Conservation (phyloP, 2,329 filamentous ascomycete species). For the Fusarium fujikuroi region DNA sequence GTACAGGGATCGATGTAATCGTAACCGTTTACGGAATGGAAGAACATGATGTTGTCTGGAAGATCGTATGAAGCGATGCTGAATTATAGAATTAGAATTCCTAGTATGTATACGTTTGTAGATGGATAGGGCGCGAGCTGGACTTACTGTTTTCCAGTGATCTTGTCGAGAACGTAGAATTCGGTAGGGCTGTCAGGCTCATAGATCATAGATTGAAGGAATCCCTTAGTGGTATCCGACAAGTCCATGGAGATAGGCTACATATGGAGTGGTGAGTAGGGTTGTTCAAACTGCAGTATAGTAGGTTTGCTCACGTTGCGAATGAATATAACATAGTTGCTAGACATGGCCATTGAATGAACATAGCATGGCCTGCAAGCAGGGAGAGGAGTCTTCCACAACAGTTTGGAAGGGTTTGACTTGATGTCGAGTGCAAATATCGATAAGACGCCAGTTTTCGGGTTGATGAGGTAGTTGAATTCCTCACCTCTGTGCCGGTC, state of each 20-base stretch:
- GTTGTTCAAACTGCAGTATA: background rate
- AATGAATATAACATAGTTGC: background rate
- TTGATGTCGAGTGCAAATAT: background rate
- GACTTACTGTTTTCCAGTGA: background rate
- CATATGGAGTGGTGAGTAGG: accelerated
- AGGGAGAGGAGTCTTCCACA: background rate
- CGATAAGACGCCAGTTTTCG: background rate
- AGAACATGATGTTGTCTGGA: too few relatives aligned
- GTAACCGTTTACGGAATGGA: too few relatives aligned
- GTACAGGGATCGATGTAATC: too few relatives aligned
- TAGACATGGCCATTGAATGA: background rate
- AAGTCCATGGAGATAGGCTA: background rate
- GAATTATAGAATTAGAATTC: accelerated
- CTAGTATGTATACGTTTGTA: accelerated
- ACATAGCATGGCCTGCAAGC: background rate
- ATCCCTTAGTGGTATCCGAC: background rate
- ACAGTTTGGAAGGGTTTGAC: background rate
- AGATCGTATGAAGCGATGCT: background rate
- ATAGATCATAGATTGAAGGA: background rate
- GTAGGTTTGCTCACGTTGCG: background rate
- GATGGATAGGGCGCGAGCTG: too few relatives aligned
- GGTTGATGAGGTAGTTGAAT: background rate
- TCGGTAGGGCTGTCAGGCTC: background rate
- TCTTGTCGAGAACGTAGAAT: background rate
- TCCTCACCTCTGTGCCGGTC: background rate